Evolutionary conservation across 352 stramenopile species (phyloP).

Genomic region (Pythium inflatum): DNA sequence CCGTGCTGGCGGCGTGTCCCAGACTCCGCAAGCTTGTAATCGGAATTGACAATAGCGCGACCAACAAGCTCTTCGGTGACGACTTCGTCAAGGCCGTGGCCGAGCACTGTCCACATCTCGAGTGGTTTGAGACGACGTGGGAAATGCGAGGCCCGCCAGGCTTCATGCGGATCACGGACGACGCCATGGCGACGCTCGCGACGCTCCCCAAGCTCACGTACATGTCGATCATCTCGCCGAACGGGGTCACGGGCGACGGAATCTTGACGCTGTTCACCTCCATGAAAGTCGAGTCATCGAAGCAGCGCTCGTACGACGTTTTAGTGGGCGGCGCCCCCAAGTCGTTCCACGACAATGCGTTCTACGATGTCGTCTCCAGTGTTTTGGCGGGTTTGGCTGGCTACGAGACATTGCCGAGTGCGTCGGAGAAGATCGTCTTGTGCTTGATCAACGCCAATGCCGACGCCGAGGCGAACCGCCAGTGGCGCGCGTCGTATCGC

Average conservation of each 20-base stretch:
- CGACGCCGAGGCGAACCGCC: neutral
- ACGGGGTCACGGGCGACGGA: neutral
- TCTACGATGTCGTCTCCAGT: too few relatives aligned
- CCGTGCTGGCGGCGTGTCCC: neutral
- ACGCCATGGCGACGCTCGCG: conserved; percentile 1
- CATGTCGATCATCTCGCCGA: neutral
- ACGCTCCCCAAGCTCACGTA: neutral
- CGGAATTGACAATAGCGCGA: neutral
- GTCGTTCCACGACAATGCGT: too few relatives aligned
- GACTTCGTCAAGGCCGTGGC: neutral
- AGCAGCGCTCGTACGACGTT: neutral
- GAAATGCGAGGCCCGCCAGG: neutral
- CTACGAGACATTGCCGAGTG: neutral
- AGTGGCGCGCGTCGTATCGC: neutral
- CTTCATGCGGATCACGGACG: neutral
- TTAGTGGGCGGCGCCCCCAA: too few relatives aligned
- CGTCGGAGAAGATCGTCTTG: neutral
- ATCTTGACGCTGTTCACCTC: neutral
- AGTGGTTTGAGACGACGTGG: neutral
- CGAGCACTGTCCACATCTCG: conserved; percentile 2
- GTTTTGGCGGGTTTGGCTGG: too few relatives aligned
- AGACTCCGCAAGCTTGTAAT: neutral
- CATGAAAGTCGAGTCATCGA: neutral
- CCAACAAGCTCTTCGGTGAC: neutral
- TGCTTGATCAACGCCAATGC: neutral